Base-by-base conservation (phyloP, 2,329 filamentous ascomycete genomes). In the Diplocarpon rosae region DNA sequence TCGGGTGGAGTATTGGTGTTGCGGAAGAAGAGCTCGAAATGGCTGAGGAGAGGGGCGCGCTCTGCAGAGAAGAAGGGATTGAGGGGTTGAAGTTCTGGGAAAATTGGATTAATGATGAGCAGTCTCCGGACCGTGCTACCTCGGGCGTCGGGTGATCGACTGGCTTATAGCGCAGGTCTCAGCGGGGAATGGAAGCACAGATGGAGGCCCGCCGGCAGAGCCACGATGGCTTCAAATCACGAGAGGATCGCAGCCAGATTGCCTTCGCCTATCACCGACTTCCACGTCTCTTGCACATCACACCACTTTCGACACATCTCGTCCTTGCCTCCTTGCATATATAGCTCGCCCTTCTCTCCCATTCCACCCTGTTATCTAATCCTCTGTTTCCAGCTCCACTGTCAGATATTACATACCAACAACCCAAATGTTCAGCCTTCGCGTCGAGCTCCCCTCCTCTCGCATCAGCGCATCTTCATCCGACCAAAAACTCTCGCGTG, bases 1-100 rank as follows among this genome's bases (percentile, higher is more conserved):
- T 98, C 64, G 86, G 89, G 5, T 98, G 92, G 92, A 96, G 92
- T 61, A 83, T 98, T 7, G 92, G 92, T 8, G 90, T 98, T 16
- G 92, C 92, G 1, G 85, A 83, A 48, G 92, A 96, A 62, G 92
- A 98, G 66, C 71, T 98, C 11, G 85, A 95, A 61, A 95, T 98
- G 90, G 89, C 89, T 0, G 92, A 98, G 63, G 90, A 96, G 62
- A 78, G 76, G 45, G 92, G 92, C 0, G 78, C 80, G 2, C 63
- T 98, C 15, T 96, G 90, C 62, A 80, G 92, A 38, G 92, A 98
- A 62, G 89, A 94, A 57, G 83, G 87, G 4, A 77, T 96, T 12
- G 89, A 95, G 62, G 92, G 92, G 0, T 69, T 94, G 37, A 83
- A 83, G 57, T 98, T 94, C 63, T 98, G 92, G 92, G 80, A 85